Percentiles rank a stretch among this genome's conserved stretches.
Evolutionary conservation across 164 flowering plant species (phyloP).

Genomic region (Piper longum): DNA sequence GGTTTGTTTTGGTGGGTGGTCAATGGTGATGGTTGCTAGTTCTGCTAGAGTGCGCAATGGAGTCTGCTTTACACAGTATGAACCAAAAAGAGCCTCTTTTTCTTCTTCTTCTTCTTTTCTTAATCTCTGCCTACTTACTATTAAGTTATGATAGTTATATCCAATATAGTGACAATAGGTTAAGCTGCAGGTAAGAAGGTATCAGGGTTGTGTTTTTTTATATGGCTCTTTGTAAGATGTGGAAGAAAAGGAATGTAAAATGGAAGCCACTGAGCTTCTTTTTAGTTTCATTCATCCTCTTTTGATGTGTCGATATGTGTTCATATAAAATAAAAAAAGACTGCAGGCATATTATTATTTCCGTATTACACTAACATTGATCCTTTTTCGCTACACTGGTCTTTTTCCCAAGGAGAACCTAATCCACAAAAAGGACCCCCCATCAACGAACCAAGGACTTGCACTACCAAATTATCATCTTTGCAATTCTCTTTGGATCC

Average conservation of each 20-base stretch:
- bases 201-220: background rate
- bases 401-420: background rate
- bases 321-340: slow-evolving; percentile 3
- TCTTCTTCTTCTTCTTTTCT: background rate
- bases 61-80: slow-evolving; percentile 1
- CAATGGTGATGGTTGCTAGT: background rate
- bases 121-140: too few relatives aligned
- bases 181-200: background rate
- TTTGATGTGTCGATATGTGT: slow-evolving; percentile 5
- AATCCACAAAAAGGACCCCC: background rate
- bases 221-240: slow-evolving; percentile 2
- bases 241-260: background rate
- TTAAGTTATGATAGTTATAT: slow-evolving; percentile 1
- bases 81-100: background rate
- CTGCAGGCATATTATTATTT: background rate
- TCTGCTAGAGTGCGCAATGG: background rate
- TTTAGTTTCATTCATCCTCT: background rate
- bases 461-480: background rate
- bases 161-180: background rate
- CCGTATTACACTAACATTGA: background rate
- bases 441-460: background rate
- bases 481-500: background rate
- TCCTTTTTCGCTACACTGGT: background rate
- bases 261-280: background rate
- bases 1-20: slow-evolving; percentile 5